These are phyloP conservation scores for Ammopiptanthus mongolicus DNA, from an alignment of 306 rosid genomes.

Conservation along the genomic window DNA sequence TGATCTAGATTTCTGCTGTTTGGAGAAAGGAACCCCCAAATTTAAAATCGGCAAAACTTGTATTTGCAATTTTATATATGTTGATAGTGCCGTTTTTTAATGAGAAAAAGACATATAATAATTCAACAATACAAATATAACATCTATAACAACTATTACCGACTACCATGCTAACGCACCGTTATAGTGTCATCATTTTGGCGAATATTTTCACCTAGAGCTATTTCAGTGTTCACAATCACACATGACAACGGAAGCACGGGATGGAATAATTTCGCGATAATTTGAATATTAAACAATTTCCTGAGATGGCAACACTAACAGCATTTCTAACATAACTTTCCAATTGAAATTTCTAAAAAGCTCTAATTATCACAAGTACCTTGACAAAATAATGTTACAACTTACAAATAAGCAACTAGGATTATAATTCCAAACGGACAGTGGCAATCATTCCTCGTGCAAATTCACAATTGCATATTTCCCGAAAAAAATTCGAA, in stretches of 20 bases:
- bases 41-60: no score
- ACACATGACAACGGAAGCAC: not conserved
- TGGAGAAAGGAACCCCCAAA: no score
- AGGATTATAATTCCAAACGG: not conserved
- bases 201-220: not conserved
- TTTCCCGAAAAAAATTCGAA: not conserved
- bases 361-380: not conserved
- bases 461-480: slow-evolving; percentile 2
- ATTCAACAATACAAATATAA: no score
- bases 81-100: no score
- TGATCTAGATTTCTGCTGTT: no score
- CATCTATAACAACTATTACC: no score
- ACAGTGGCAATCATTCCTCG: not conserved
- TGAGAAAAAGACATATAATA: no score
- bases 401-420: not conserved
- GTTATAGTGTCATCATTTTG: not conserved
- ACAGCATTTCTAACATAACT: not conserved
- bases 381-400: not conserved
- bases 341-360: not conserved
- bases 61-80: no score
- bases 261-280: not conserved
- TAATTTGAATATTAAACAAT: not conserved
- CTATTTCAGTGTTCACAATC: not conserved
- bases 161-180: not conserved
- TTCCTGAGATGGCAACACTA: not conserved